These are phyloP conservation scores for Bacidia rubella DNA, from an alignment of 495 filamentous ascomycete species.

Conservation along the genomic window DNA sequence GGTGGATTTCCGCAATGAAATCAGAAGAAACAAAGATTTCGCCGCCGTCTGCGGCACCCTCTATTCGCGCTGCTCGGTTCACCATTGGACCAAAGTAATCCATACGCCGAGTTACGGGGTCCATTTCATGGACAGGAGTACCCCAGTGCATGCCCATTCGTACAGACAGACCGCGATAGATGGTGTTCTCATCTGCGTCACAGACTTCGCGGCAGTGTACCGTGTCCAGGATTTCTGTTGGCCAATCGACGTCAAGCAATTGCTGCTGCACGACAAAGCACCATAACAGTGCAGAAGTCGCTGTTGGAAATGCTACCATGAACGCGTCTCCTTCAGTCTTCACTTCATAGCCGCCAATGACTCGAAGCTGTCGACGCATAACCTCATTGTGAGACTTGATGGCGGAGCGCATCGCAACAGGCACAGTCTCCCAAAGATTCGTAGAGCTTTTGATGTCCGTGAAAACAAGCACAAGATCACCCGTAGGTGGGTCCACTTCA, in stretches of 20 bases:
- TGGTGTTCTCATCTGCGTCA: slow-evolving; percentile 76
- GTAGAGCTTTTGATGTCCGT: slow-evolving; percentile 99
- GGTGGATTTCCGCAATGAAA: slow-evolving; percentile 90
- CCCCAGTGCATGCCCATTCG: slow-evolving; percentile 97
- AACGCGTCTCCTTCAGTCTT: slow-evolving; percentile 99
- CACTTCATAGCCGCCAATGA: slow-evolving; percentile 94
- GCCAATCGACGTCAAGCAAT: slow-evolving; percentile 82
- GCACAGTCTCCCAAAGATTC: slow-evolving; percentile 89
- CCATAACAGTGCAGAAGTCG: slow-evolving; percentile 87
- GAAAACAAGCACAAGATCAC: slow-evolving; percentile 86
- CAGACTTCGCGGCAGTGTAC: slow-evolving; percentile 66
- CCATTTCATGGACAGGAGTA: slow-evolving; percentile 81
- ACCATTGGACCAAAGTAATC: slow-evolving; percentile 99
- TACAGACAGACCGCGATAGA: slow-evolving; percentile 86
- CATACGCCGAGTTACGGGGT: slow-evolving; percentile 95
- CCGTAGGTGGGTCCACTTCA: slow-evolving; percentile 79
- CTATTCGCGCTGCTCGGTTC: slow-evolving; percentile 88
- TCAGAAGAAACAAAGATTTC: slow-evolving; percentile 94
- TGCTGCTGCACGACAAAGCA: slow-evolving; percentile 84
- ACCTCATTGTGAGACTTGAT: slow-evolving; percentile 94
- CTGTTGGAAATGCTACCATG: slow-evolving; percentile 96
- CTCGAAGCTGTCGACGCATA: slow-evolving; percentile 81
- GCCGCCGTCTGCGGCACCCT: slow-evolving; percentile 86
- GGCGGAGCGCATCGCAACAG: slow-evolving; percentile 84
- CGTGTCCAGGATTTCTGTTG: slow-evolving; percentile 78